Base-by-base conservation (phyloP, 2,329 filamentous ascomycete species). In the Dactylellina sp. region DNA sequence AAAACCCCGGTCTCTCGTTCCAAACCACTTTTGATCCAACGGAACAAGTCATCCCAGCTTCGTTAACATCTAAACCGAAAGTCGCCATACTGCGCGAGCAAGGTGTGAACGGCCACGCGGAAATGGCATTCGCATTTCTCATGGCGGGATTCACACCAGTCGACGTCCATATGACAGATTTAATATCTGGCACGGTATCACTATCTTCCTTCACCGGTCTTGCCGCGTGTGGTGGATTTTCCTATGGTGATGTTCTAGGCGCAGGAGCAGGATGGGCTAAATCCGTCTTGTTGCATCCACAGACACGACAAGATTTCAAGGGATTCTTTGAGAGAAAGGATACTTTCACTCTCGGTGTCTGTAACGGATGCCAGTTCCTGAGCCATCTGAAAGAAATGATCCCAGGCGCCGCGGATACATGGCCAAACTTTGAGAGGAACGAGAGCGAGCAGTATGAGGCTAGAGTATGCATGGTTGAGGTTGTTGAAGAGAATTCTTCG, bases 191-290 rank as follows among this genome's bases (percentile, higher is more conserved):
- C 9, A 90, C 91, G 14, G 88, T 91, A 75, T 93, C 91, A 0
- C 88, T 99, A 7, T 86, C 89, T 42, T 89, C 89, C 76, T 97
- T 97, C 81, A 89, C 89, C 32, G 95, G 95, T 77, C 86, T 98
- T 50, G 95, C 94, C 37, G 93, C 93, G n/a, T 96, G 93, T 77
- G 95, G 95, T 80, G 95, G 95, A 55, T 98, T 99, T 86, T 96
- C 92, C 14, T 98, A 97, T 80, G 93, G 93, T 77, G 91, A 94
- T 78, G 91, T 94, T 39, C 87, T 98, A 0, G 95, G 94, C 71
- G 95, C 95, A n/a, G 95, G 95, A 60, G 91, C 94, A 79, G 95
- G 95, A 46, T 99, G 95, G 95, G 92, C 95, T 2, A 93, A 96
- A 82, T 94, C 91, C 1, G 93, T 98, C 40, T 86, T 98, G 16